phyloP scores from a whole-genome alignment of 2,329 filamentous ascomycete genomes.

The Aspergillus oerlinghausenensis region DNA sequence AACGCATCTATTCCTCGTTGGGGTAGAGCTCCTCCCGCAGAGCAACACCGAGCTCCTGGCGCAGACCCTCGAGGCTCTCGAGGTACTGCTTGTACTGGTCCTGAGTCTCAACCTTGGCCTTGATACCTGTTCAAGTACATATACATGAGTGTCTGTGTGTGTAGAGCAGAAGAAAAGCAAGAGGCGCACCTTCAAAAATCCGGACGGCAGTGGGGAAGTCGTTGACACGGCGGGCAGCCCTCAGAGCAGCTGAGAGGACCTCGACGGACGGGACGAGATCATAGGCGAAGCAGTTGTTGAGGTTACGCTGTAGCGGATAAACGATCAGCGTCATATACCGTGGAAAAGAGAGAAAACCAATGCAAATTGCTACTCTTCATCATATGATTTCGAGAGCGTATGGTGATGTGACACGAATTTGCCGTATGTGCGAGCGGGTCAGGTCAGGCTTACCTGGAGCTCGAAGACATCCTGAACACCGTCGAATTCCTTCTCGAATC shows the following conservation, averaged over 20 bases:
- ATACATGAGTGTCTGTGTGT: slow-evolving; percentile 4
- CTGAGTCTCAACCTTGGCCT: slow-evolving; percentile 99
- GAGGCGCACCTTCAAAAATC: slow-evolving; percentile 85
- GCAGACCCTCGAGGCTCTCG: slow-evolving; percentile 82
- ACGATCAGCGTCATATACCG: slow-evolving; percentile 11
- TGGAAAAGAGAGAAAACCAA: neutral
- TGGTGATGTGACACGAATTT: slow-evolving; percentile 8
- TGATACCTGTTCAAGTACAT: slow-evolving; percentile 66
- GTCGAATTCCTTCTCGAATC: slow-evolving; percentile 99
- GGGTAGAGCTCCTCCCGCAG: slow-evolving; percentile 94
- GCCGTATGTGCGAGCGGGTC: slow-evolving; percentile 10
- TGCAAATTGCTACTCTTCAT: neutral
- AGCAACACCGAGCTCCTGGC: slow-evolving; percentile 86
- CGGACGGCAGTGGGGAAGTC: slow-evolving; percentile 98
- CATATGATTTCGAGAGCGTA: neutral
- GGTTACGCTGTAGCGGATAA: slow-evolving; percentile 62
- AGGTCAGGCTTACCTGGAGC: slow-evolving; percentile 72
- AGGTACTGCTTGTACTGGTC: slow-evolving; percentile 95
- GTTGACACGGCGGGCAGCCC: slow-evolving; percentile 92
- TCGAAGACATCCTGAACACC: slow-evolving; percentile 97
- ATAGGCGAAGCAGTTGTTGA: slow-evolving; percentile 99
- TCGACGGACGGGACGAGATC: slow-evolving; percentile 94
- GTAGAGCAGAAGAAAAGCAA: neutral
- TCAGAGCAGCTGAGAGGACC: slow-evolving; percentile 86
- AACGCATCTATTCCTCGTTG: slow-evolving; percentile 39